Conservation (phyloP, 208 protist genomes). For the Strigomonas culicis region DNA sequence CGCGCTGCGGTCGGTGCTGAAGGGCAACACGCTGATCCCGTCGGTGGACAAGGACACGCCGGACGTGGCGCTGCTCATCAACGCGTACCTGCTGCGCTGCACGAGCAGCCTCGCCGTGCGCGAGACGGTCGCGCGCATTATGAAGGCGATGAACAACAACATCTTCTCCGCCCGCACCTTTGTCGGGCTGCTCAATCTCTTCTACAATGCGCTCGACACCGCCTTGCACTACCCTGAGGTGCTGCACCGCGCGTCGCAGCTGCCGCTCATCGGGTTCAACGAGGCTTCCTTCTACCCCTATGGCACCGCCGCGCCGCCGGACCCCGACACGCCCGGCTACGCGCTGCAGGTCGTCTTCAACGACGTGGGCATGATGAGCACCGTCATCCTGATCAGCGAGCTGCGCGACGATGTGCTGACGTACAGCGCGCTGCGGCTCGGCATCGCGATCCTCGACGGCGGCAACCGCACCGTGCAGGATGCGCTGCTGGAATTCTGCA, state of each 20-base stretch:
- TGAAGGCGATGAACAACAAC: slow-evolving; percentile 40
- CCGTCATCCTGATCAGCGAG: slow-evolving; percentile 45
- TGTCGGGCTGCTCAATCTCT: slow-evolving; percentile 60
- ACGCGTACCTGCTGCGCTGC: slow-evolving; percentile 29
- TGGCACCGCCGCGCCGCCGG: slow-evolving; percentile 9
- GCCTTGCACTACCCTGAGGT: slow-evolving; percentile 37
- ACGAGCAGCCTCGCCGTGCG: slow-evolving; percentile 23
- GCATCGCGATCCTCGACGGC: slow-evolving; percentile 64
- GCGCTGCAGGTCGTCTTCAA: slow-evolving; percentile 55
- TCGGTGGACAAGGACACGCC: slow-evolving; percentile 18
- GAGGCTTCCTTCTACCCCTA: slow-evolving; percentile 6
- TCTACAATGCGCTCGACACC: slow-evolving; percentile 55
- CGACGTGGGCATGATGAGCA: slow-evolving; percentile 47
- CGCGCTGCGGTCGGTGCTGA: slow-evolving; percentile 37
- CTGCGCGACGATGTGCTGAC: slow-evolving; percentile 58
- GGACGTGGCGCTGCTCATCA: slow-evolving; percentile 35
- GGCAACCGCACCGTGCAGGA: slow-evolving; percentile 71
- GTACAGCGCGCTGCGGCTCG: slow-evolving; percentile 56
- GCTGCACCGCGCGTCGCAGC: not conserved
- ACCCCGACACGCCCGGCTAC: slow-evolving; percentile 23
- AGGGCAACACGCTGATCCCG: slow-evolving; percentile 48
- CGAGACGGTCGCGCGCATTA: slow-evolving; percentile 31
- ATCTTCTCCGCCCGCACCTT: slow-evolving; percentile 53
- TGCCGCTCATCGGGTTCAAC: not conserved
- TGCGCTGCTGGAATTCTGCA: slow-evolving; percentile 52